A percentile compares a stretch with the other conserved stretches of the same genome.
Evolutionary conservation across 108 stramenopile species (phyloP).

Genomic region (Cyclotella baltica): DNA sequence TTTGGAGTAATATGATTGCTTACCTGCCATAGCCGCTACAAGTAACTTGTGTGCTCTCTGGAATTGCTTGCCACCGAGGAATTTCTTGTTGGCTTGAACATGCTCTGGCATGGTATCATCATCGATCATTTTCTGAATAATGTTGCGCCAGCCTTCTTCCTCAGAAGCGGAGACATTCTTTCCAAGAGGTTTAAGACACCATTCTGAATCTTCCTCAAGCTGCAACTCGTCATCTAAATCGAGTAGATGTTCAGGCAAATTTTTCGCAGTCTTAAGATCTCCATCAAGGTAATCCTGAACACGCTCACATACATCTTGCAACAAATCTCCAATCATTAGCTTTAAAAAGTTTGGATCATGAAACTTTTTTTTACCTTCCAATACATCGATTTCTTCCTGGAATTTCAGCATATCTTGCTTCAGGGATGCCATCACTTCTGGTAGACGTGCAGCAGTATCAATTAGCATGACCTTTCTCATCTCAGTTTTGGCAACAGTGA

Average conservation of each 20-base stretch:
- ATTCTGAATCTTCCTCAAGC: slow-evolving; percentile 72
- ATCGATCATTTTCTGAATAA: slow-evolving; percentile 46
- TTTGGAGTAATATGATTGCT: neutral
- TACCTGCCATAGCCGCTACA: slow-evolving; percentile 59
- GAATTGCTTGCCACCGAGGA: slow-evolving; percentile 80
- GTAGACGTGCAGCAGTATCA: slow-evolving; percentile 71
- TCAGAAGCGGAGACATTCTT: slow-evolving; percentile 46
- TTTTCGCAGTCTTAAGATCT: slow-evolving; percentile 60
- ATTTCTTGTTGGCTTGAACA: slow-evolving; percentile 58
- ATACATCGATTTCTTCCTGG: slow-evolving; percentile 47
- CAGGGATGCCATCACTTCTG: slow-evolving; percentile 66
- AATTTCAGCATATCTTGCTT: slow-evolving; percentile 53
- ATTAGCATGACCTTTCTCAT: slow-evolving; percentile 80
- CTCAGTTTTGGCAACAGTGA: slow-evolving; percentile 53
- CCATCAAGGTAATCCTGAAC: slow-evolving; percentile 69
- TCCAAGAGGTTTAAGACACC: slow-evolving; percentile 50
- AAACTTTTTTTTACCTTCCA: slow-evolving; percentile 49
- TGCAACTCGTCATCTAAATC: slow-evolving; percentile 73
- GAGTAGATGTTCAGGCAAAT: slow-evolving; percentile 60
- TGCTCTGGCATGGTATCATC: slow-evolving; percentile 49
- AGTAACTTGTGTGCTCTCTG: slow-evolving; percentile 69
- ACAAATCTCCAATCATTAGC: slow-evolving; percentile 44
- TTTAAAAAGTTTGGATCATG: slow-evolving; percentile 7
- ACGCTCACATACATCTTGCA: slow-evolving; percentile 60
- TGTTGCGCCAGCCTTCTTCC: slow-evolving; percentile 68